These are phyloP conservation scores for Trichophyton simii DNA, from an alignment of 2,329 filamentous ascomycete genomes.

Conservation along the genomic window DNA sequence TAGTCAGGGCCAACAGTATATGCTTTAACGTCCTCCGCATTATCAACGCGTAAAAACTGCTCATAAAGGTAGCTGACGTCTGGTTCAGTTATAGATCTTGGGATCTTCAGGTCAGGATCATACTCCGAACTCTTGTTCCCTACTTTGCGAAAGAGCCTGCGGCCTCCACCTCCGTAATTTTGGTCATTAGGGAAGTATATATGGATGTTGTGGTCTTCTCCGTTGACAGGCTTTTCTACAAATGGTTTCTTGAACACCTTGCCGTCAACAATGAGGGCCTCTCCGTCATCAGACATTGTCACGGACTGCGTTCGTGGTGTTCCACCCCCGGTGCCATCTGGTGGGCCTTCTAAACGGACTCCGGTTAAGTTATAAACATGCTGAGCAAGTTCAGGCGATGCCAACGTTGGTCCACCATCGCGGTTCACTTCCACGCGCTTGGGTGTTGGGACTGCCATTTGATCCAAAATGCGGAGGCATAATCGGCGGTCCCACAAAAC, in stretches of 20 bases:
- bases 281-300: constrained; percentile 77
- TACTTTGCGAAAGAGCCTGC: constrained; percentile 89
- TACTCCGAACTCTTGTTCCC: constrained; percentile 98
- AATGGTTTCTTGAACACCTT: constrained; percentile 76
- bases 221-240: constrained; percentile 95
- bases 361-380: constrained; percentile 72
- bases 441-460: constrained; percentile 79
- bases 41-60: constrained; percentile 91
- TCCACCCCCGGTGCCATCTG: constrained; percentile 53
- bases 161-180: constrained; percentile 72
- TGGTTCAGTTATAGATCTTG: constrained; percentile 68
- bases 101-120: constrained; percentile 61
- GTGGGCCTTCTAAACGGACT: constrained; percentile 57
- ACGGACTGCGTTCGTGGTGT: constrained; percentile 51
- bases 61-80: constrained; percentile 88
- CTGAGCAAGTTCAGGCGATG: constrained; percentile 66
- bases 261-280: constrained; percentile 80
- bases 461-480: constrained; percentile 76
- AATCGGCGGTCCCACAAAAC: constrained; percentile 90
- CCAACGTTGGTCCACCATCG: constrained; percentile 72
- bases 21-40: constrained; percentile 95
- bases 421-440: constrained; percentile 80
- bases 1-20: constrained; percentile 90
- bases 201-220: constrained; percentile 96
- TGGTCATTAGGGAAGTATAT: constrained; percentile 76